Base-by-base conservation (phyloP, 768 basidiomycete species). In the Kwoniella botswanensis region DNA sequence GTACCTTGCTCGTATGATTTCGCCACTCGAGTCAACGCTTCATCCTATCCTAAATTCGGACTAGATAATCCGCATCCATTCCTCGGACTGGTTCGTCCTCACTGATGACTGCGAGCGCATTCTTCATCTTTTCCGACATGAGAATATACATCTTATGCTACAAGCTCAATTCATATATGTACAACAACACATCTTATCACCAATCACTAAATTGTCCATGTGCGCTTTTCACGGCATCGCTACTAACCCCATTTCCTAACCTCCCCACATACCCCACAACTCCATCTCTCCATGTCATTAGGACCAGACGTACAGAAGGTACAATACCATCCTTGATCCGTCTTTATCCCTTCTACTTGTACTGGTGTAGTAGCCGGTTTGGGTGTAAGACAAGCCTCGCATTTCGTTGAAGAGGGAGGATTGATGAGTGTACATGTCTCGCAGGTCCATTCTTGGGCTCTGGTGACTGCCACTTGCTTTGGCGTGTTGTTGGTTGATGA, bases 351-450 rank as follows among this genome's bases (percentile, higher is more conserved):
- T 44, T 55, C 26, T 11, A 24, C 46, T 26, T 62, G 53, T 62
- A 24, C 35, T 29, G 55, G n/a, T 63, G 43, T 42, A 54, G 42
- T 4, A 29, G 68, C 22, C 21, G 88, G 86, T 62, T 85, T 82
- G 50, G 84, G 71, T 9, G 85, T 70, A 18, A 83, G 74, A 73
- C 93, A 93, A 5, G 88, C 90, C 13, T 86, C 86, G 74, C 93
- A 94, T 56, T 88, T 86, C 57, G 87, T 77, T 1, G 85, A 82
- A 55, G 83, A 74, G 2, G 83, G 71, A 2, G 82, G 72, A 79
- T 94, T 93, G 24, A 90, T 69, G 21, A 93, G 86, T 0, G 93
- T 93, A 82, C 93, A 94, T 5, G 73, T 84, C 58, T 74, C 78
- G 80, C 80, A 85, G 9, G 84, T 77, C 86, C 82, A 84, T 67